Conservation (phyloP, 1,139 yeast genomes). For the Lipomyces yarrowii region DNA sequence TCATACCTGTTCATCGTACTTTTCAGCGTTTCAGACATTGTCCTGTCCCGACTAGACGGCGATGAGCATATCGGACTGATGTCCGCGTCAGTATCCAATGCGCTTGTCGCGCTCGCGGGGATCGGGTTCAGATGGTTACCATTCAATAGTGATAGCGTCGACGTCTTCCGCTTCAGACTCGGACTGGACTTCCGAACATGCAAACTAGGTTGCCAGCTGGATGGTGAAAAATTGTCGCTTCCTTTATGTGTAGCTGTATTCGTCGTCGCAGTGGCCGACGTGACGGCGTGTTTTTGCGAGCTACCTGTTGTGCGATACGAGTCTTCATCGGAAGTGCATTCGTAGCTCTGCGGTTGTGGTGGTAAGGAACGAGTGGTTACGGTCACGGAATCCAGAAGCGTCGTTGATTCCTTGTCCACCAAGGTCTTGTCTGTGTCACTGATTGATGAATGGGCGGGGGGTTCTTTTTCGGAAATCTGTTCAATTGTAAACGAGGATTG, state of each 20-base stretch:
- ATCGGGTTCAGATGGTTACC: conserved; percentile 6
- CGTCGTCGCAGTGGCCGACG: neutral
- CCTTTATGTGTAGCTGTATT: conserved; percentile 1
- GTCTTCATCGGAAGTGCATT: conserved; percentile 18
- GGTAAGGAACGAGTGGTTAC: neutral
- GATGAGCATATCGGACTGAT: neutral
- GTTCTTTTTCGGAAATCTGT: neutral
- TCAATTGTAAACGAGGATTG: neutral
- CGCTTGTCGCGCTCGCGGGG: conserved; percentile 3
- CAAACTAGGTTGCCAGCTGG: neutral
- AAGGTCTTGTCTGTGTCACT: neutral
- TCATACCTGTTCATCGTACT: neutral
- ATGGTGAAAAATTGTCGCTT: conserved; percentile 8
- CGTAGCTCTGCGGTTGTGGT: conserved; percentile 7
- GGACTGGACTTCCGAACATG: conserved; percentile 23
- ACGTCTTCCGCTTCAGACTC: conserved; percentile 13
- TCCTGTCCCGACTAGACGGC: neutral
- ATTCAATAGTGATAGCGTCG: conserved; percentile 17
- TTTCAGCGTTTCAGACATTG: neutral
- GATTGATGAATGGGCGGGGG: neutral
- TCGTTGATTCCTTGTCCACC: neutral
- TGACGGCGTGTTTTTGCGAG: neutral
- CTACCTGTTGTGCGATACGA: neutral
- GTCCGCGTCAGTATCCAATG: conserved; percentile 1
- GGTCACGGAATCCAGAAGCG: neutral